Evolutionary conservation across 106 monocot species (phyloP).

Genomic region (Amphibolis antarctica): DNA sequence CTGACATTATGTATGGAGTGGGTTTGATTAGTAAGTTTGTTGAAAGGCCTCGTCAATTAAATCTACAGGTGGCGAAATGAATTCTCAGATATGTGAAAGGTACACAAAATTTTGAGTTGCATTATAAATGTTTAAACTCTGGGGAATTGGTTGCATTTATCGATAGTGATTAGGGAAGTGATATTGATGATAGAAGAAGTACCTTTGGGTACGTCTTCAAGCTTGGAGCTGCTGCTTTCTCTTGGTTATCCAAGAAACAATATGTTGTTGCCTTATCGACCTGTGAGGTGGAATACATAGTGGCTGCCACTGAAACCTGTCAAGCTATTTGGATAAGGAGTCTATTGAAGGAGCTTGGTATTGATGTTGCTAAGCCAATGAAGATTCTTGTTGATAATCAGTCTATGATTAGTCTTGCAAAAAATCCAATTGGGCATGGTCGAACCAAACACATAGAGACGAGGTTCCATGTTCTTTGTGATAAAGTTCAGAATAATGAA

Average conservation of each 20-base stretch:
- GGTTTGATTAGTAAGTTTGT: background rate
- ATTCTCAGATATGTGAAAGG: slow-evolving; percentile 1
- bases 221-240: background rate
- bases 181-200: background rate
- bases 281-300: background rate
- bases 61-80: background rate
- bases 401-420: too few relatives aligned
- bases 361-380: too few relatives aligned
- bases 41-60: background rate
- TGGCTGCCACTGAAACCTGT: background rate
- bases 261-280: background rate
- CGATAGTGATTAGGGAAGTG: background rate
- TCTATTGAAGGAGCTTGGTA: background rate
- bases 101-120: background rate
- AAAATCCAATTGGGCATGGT: too few relatives aligned
- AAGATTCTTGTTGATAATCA: too few relatives aligned
- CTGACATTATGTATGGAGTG: background rate
- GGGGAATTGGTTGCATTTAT: background rate
- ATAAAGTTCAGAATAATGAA: too few relatives aligned
- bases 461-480: too few relatives aligned
- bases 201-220: background rate
- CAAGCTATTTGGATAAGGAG: background rate
- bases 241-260: background rate
- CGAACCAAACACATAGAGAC: too few relatives aligned
- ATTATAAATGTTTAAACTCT: background rate